Evolutionary conservation across 202 grass and related monocot species (phyloP), one percentile per base, ranked within the genome.

Genomic region (Carex sylvatica): DNA sequence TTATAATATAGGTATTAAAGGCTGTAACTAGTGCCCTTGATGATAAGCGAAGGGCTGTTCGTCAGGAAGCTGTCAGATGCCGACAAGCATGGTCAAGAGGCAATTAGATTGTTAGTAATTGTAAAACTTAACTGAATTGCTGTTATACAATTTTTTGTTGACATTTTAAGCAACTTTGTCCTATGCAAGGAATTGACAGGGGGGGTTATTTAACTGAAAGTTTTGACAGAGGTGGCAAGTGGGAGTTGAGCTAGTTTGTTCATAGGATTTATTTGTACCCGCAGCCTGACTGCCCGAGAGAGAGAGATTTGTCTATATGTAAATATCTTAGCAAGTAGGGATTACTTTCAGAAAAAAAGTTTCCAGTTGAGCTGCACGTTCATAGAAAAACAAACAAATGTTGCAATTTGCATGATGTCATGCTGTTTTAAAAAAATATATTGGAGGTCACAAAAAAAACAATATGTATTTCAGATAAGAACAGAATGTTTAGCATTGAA

Each of bases 51-150:
- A 88, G 92, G 62, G 82, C 44, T 84, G 92, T 95, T 87, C 95
- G 95, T 75, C 87, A 86, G 79, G 92, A 90, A 82, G 95, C 95
- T 85, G 87, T 93, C 56, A 90, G 88, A 76, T 98, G 95, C 78
- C 87, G 90, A 14, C 90, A 98, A 86, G 87, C 88, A 84, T 98
- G 95, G 95, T 95, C 44, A 75, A 83, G 61, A 85, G 81, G 68
- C 40, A 85, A 52, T 42, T 82, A 82, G 79, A 68, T 82, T 44
- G 20, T 72, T 72, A 5, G n/a, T 55, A 56, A 33, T 11, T 54
- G 49, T 76, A 33, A 53, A 16, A n/a, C 15, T 51, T 8, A 33
- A 55, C 13, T 56, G 6, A 76, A 35, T 76, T 56, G 26, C 72
- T 76, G 72, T 51, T 9, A 31, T 15, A 28, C 14, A n/a, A 18